phyloP scores from a whole-genome alignment of 2,329 filamentous ascomycete genomes.

The Xylaria sp. region DNA sequence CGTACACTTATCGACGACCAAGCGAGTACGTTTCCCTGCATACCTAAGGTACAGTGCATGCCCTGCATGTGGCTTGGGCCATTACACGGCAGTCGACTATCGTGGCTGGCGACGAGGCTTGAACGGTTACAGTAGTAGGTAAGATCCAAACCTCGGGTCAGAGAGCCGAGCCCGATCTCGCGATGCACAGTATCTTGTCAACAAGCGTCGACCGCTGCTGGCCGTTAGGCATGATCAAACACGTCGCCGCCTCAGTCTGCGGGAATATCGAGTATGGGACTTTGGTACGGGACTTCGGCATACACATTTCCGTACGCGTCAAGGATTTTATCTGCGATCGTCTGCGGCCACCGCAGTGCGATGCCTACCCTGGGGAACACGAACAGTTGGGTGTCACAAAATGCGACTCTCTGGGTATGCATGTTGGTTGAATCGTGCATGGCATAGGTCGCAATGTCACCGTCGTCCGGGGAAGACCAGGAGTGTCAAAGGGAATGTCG shows the following conservation, averaged over 20 bases:
- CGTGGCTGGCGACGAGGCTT: background rate
- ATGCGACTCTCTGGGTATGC: background rate
- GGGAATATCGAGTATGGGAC: too few relatives aligned
- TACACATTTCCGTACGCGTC: background rate
- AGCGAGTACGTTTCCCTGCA: background rate
- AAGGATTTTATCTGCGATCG: background rate
- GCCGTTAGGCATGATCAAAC: background rate
- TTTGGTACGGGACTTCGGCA: too few relatives aligned
- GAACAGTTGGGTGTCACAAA: conserved; percentile 3
- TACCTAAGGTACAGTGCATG: background rate
- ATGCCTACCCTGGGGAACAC: background rate
- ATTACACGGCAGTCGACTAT: conserved; percentile 5
- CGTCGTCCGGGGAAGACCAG: background rate
- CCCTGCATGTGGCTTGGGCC: conserved; percentile 4
- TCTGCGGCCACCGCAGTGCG: background rate
- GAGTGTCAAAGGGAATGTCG: background rate
- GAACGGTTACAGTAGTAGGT: too few relatives aligned
- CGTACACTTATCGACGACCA: background rate
- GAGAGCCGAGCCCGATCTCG: background rate
- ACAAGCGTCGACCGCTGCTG: background rate
- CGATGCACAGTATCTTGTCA: background rate
- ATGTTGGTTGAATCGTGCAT: background rate
- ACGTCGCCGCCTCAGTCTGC: background rate
- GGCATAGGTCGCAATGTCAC: background rate
- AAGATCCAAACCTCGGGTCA: background rate